A percentile compares a stretch with the other conserved stretches of the same genome.
These are phyloP conservation scores for Paramecium octaurelia DNA, from an alignment of 73 alveolate species.

Conservation along the genomic window DNA sequence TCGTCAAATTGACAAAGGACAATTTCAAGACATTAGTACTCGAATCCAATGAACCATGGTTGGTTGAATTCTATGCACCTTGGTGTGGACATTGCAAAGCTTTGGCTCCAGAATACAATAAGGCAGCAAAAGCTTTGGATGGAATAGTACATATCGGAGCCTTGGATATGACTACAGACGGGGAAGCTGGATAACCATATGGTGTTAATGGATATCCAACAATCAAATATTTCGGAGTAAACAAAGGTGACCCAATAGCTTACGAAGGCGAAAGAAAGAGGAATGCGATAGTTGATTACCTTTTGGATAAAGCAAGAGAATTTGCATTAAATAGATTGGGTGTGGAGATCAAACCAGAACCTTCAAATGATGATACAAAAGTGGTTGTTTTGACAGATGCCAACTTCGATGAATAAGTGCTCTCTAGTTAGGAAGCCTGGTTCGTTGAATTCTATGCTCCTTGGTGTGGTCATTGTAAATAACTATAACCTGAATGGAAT, in stretches of 20 bases:
- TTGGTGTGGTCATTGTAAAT: conserved; percentile 91
- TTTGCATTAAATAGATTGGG: conserved; percentile 71
- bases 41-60: conserved; percentile 87
- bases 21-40: conserved; percentile 81
- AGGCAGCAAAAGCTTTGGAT: conserved; percentile 86
- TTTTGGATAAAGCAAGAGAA: conserved; percentile 70
- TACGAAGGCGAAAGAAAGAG: conserved; percentile 79
- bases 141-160: conserved; percentile 96
- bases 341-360: conserved; percentile 43
- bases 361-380: conserved; percentile 62
- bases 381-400: conserved; percentile 74
- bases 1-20: conserved; percentile 78
- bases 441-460: conserved; percentile 86
- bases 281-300: conserved; percentile 75
- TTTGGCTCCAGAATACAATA: conserved; percentile 92
- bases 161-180: conserved; percentile 76
- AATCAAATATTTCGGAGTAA: conserved; percentile 80
- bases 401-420: conserved; percentile 71
- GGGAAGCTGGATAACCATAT: conserved; percentile 73
- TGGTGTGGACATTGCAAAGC: conserved; percentile 97
- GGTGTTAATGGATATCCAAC: conserved; percentile 87
- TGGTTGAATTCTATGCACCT: conserved; percentile 77
- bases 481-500: conserved; percentile 82
- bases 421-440: conserved; percentile 75
- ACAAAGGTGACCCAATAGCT: conserved; percentile 71